These are phyloP conservation scores for Yamadazyma blattariae DNA, from an alignment of 1,139 yeast species.

Conservation along the genomic window DNA sequence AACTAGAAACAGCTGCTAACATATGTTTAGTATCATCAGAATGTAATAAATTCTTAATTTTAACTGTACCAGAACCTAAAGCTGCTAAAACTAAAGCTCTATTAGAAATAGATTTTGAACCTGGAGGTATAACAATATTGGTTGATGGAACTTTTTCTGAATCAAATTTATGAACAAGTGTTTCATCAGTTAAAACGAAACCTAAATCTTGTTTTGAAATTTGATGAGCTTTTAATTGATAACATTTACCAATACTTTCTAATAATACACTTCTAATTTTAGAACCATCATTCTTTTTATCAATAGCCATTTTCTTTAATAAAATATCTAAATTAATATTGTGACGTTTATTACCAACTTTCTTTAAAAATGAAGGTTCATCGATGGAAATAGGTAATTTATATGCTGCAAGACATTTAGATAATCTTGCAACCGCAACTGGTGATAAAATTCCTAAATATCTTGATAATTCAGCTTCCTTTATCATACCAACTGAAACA, in stretches of 20 bases:
- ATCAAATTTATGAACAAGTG: constrained; percentile 58
- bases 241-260: constrained; percentile 83
- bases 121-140: constrained; percentile 77
- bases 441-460: constrained; percentile 86
- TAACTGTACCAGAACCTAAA: constrained; percentile 80
- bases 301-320: constrained; percentile 86
- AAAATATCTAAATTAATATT: constrained; percentile 70
- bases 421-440: constrained; percentile 87
- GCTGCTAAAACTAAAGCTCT: constrained; percentile 94
- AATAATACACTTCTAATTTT: constrained; percentile 84
- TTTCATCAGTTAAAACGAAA: constrained; percentile 82
- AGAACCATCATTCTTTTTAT: constrained; percentile 92
- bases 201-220: constrained; percentile 79
- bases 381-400: constrained; percentile 79
- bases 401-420: constrained; percentile 80
- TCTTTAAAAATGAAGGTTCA: constrained; percentile 63
- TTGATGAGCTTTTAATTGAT: constrained; percentile 83
- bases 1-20: constrained; percentile 78
- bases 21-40: constrained; percentile 95
- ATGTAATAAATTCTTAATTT: constrained; percentile 80
- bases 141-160: constrained; percentile 35
- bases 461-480: constrained; percentile 92
- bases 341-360: constrained; percentile 59
- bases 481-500: constrained; percentile 90
- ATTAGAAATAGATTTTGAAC: constrained; percentile 94